These are phyloP conservation scores for Aspergillus egyptiacus DNA, from an alignment of 495 filamentous ascomycete genomes.

Conservation along the genomic window DNA sequence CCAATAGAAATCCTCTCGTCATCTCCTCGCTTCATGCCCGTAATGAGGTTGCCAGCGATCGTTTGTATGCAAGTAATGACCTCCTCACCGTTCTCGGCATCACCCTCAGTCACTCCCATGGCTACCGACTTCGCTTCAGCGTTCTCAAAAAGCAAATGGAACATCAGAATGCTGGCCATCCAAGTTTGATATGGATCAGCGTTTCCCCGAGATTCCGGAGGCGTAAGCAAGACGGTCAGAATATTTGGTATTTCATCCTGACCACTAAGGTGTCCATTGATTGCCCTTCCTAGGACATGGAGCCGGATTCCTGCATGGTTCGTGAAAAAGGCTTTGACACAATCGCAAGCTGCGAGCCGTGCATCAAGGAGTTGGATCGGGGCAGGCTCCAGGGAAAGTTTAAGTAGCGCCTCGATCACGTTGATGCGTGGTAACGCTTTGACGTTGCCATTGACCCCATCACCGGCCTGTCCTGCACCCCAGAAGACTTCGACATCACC, in stretches of 20 bases:
- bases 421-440: slow-evolving; percentile 54
- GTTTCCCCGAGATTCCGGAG: slow-evolving; percentile 49
- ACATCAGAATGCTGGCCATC: slow-evolving; percentile 85
- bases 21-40: slow-evolving; percentile 62
- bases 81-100: slow-evolving; percentile 86
- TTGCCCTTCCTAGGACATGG: slow-evolving; percentile 83
- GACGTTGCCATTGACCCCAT: slow-evolving; percentile 40
- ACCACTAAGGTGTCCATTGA: slow-evolving; percentile 75
- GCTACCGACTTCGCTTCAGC: slow-evolving; percentile 70
- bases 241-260: slow-evolving; percentile 87
- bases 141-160: slow-evolving; percentile 84
- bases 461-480: slow-evolving; percentile 23
- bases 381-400: slow-evolving; percentile 69
- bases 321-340: slow-evolving; percentile 86
- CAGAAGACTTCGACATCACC: slow-evolving; percentile 60
- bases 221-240: slow-evolving; percentile 68
- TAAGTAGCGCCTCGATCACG: slow-evolving; percentile 91
- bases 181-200: slow-evolving; percentile 86
- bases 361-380: slow-evolving; percentile 64
- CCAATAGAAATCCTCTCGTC: slow-evolving; percentile 80
- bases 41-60: slow-evolving; percentile 74
- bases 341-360: slow-evolving; percentile 78
- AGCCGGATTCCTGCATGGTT: slow-evolving; percentile 69
- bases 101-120: slow-evolving; percentile 79
- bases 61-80: slow-evolving; percentile 91